A percentile compares a stretch with the other conserved stretches of the same genome.
These are phyloP conservation scores for Xylaria venustula DNA, from an alignment of 495 filamentous ascomycete genomes.

Conservation along the genomic window DNA sequence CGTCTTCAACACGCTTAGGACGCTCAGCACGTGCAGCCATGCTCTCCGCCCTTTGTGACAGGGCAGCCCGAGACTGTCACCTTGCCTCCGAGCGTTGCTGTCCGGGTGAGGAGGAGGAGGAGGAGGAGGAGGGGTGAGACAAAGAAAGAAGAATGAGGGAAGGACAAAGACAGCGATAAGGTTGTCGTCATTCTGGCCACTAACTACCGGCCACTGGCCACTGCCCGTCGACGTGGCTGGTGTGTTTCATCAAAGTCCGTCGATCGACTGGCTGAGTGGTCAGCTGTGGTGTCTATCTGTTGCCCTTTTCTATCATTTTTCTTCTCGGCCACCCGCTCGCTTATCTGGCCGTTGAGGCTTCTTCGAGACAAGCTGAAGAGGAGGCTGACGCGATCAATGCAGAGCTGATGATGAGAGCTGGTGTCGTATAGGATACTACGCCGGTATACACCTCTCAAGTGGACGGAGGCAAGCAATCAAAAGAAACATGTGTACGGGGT, in stretches of 20 bases:
- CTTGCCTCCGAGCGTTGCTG: neutral
- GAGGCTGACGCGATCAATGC: neutral
- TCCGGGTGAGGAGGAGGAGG: too few species aligned
- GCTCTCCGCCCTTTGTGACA: neutral
- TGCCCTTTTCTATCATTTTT: neutral
- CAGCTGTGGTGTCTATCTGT: too few species aligned
- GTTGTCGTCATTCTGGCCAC: too few species aligned
- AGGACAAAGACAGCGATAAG: neutral
- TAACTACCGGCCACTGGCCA: neutral
- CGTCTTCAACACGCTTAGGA: neutral
- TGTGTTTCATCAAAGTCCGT: neutral
- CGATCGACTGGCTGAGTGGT: too few species aligned
- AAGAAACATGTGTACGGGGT: neutral
- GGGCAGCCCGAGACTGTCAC: neutral
- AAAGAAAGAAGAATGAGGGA: neutral
- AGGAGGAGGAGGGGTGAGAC: neutral
- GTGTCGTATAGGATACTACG: too few species aligned
- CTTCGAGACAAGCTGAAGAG: neutral
- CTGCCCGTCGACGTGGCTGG: neutral
- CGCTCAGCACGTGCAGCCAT: constrained; percentile 8
- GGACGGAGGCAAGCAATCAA: constrained; percentile 18
- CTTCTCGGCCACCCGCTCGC: neutral
- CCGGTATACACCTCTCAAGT: too few species aligned
- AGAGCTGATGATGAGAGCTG: neutral
- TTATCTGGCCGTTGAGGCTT: neutral